phyloP scores from a whole-genome alignment of 2,329 filamentous ascomycete species.

The Orbilia oligospora region DNA sequence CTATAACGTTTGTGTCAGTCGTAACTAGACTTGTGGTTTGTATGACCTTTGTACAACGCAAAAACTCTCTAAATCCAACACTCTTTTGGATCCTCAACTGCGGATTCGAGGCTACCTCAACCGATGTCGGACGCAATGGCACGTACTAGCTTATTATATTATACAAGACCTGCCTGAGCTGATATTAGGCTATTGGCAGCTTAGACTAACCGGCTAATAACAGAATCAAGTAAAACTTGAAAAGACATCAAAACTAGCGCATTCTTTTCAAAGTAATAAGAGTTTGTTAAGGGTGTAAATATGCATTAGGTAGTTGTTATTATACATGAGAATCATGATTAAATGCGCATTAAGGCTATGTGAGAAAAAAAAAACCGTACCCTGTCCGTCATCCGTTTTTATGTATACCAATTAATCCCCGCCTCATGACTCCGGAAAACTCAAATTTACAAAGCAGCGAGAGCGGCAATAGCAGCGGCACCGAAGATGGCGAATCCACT shows the following conservation, averaged over 20 bases:
- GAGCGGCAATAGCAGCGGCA: constrained; percentile 33
- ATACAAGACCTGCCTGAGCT: too few species aligned
- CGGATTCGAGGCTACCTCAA: too few species aligned
- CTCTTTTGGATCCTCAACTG: too few species aligned
- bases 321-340: constrained; percentile 38
- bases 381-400: constrained; percentile 13
- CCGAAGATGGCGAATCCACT: constrained; percentile 37
- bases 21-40: too few species aligned
- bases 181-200: too few species aligned
- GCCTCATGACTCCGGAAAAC: constrained; percentile 7
- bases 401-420: constrained; percentile 15
- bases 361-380: constrained; percentile 15
- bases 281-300: not conserved
- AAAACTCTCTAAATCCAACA: not conserved
- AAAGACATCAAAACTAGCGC: not conserved
- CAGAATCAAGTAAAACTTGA: not conserved
- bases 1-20: too few species aligned
- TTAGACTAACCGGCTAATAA: not conserved
- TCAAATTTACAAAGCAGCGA: constrained; percentile 45
- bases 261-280: not conserved
- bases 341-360: constrained; percentile 17
- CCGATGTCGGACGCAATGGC: too few species aligned
- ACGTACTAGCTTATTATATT: too few species aligned
- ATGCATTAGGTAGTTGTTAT: constrained; percentile 29
- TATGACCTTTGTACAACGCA: not conserved